phyloP scores from a whole-genome alignment of 1,284 basidiomycete genomes.

The Boletus subluridellus region DNA sequence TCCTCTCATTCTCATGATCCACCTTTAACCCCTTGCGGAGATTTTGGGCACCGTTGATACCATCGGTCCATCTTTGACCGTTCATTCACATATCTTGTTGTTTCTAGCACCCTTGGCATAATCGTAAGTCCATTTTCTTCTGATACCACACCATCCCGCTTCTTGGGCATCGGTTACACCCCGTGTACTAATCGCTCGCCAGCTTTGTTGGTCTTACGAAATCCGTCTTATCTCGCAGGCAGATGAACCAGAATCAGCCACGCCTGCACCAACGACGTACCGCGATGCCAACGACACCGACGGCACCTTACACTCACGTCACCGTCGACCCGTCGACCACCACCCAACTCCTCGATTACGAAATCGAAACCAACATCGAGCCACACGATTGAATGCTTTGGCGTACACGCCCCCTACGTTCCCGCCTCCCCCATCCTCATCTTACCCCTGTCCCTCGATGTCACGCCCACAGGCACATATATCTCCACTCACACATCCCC shows the following conservation, averaged over 20 bases:
- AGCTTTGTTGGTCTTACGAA: conserved; percentile 90
- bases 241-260: conserved; percentile 46
- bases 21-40: conserved; percentile 43
- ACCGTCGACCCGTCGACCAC: too few species aligned
- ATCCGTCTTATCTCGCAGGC: conserved; percentile 73
- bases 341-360: conserved; percentile 5
- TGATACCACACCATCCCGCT: background rate
- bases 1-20: background rate
- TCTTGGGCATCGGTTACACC: background rate
- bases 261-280: background rate
- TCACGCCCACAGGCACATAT: background rate
- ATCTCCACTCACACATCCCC: conserved; percentile 19
- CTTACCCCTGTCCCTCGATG: background rate
- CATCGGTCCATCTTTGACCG: conserved; percentile 72
- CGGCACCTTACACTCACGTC: background rate
- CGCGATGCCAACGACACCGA: conserved; percentile 8
- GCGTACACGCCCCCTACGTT: background rate
- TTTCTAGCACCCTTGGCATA: conserved; percentile 94
- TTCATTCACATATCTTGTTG: conserved; percentile 87
- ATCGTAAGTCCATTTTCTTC: conserved; percentile 46
- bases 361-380: background rate
- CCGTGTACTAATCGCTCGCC: background rate
- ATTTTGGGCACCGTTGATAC: conserved; percentile 69
- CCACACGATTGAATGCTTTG: background rate
- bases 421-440: background rate